These are phyloP conservation scores for Cercospora zeae-maydis DNA, from an alignment of 2,329 filamentous ascomycete species.

Conservation along the genomic window DNA sequence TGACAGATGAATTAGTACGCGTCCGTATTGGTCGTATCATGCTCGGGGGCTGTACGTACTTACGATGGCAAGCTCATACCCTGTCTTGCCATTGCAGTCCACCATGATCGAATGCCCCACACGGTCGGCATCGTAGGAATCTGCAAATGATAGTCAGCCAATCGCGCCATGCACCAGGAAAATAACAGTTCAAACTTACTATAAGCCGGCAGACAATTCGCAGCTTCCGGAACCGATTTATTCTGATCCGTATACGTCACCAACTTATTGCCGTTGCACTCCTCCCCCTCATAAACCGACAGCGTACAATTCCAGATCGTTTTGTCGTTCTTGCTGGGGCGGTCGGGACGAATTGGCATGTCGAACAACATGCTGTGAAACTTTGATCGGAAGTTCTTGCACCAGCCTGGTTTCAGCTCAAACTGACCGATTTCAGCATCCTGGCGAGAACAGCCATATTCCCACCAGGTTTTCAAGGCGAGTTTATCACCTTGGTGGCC, in stretches of 20 bases:
- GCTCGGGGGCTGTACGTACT: background rate
- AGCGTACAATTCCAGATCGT: constrained; percentile 3
- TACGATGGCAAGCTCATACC: background rate
- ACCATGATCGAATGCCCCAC: constrained; percentile 1
- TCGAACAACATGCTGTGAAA: constrained; percentile 4
- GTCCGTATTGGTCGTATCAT: background rate
- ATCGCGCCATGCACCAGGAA: background rate
- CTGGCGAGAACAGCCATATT: constrained; percentile 1
- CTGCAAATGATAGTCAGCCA: background rate
- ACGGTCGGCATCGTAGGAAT: background rate
- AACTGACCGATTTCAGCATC: background rate
- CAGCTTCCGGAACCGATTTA: background rate
- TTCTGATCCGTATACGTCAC: background rate
- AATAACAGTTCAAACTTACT: background rate
- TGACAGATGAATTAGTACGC: background rate
- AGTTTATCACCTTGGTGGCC: background rate
- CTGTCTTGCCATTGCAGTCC: background rate
- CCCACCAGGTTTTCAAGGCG: background rate
- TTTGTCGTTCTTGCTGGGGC: background rate
- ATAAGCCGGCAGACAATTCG: background rate
- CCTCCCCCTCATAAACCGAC: background rate
- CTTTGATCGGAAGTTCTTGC: background rate
- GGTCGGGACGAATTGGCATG: background rate
- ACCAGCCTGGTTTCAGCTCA: background rate
- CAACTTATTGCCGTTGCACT: background rate